Conservation (phyloP, 306 rosid genomes). For the Gastrolobium villosum region DNA sequence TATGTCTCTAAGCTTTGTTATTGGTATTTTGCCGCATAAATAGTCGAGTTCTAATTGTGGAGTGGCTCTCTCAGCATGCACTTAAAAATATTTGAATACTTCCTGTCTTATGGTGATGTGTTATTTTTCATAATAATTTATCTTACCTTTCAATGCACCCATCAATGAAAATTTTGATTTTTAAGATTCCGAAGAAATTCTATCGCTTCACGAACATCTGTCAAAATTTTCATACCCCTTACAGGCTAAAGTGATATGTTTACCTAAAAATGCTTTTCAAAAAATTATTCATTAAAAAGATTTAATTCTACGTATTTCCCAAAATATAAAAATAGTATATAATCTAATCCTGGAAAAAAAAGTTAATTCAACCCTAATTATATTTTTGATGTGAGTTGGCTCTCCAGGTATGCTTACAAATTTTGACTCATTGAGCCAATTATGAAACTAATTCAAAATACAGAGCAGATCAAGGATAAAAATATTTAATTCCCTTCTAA, state of each 20-base stretch:
- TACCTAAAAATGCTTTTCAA: slow-evolving; percentile 1
- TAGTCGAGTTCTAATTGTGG: no score
- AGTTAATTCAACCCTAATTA: no score
- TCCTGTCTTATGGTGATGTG: slow-evolving; percentile 28
- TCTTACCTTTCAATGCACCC: slow-evolving; percentile 49
- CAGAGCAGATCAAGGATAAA: no score
- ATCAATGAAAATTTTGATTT: slow-evolving; percentile 8
- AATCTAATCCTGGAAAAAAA: not conserved
- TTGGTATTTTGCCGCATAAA: no score
- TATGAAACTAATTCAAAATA: no score
- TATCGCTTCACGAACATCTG: not conserved
- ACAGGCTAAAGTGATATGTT: not conserved
- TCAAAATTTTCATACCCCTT: not conserved
- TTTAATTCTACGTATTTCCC: not conserved
- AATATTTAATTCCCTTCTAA: no score
- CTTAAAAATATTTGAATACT: not conserved
- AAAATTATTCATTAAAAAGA: not conserved
- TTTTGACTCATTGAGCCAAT: no score
- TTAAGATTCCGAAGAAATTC: slow-evolving; percentile 26
- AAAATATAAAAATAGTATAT: not conserved
- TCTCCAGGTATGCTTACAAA: no score
- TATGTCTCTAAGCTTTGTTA: no score
- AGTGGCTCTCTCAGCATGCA: not conserved
- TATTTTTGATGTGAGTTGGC: no score
- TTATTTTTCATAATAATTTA: slow-evolving; percentile 27